phyloP scores from a whole-genome alignment of 805 yeast genomes.

The Candida chauliodis region DNA sequence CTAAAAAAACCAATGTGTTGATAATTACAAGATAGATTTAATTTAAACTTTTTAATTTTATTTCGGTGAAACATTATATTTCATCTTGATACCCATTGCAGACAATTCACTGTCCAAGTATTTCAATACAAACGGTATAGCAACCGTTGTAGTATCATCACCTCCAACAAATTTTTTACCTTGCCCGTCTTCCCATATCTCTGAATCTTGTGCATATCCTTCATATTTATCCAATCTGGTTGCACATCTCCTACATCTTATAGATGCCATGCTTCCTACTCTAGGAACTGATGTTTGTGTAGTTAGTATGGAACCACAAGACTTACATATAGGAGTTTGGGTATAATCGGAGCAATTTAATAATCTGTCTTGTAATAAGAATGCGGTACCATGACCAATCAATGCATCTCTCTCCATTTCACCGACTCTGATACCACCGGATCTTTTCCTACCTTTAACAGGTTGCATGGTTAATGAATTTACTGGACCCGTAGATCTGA shows the following conservation, averaged over 20 bases:
- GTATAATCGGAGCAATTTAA: conserved; percentile 95
- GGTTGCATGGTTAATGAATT: conserved; percentile 98
- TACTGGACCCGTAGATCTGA: conserved; percentile 97
- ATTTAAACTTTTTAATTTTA: no score
- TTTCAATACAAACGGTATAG: conserved; percentile 93
- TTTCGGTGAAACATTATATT: conserved; percentile 74
- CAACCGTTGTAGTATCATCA: conserved; percentile 88
- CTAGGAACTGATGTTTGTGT: conserved; percentile 91
- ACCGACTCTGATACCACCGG: conserved; percentile 99
- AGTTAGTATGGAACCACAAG: conserved; percentile 88
- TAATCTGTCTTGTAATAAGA: conserved; percentile 88
- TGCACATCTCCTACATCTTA: conserved; percentile 92
- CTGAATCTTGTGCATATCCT: conserved; percentile 58
- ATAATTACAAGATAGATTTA: conserved; percentile 11
- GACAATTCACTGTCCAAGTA: conserved; percentile 92
- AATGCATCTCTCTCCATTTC: conserved; percentile 99
- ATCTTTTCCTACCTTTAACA: conserved; percentile 97
- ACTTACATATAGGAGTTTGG: conserved; percentile 83
- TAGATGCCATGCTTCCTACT: conserved; percentile 72
- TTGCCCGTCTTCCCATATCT: conserved; percentile 96
- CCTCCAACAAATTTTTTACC: conserved; percentile 93
- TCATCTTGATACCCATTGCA: conserved; percentile 96
- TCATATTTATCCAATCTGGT: conserved; percentile 58
- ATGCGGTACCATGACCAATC: conserved; percentile 97
- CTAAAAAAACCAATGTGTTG: conserved; percentile 15